phyloP scores from a whole-genome alignment of 176 grass and related monocot species.

The Puccinellia tenuiflora region DNA sequence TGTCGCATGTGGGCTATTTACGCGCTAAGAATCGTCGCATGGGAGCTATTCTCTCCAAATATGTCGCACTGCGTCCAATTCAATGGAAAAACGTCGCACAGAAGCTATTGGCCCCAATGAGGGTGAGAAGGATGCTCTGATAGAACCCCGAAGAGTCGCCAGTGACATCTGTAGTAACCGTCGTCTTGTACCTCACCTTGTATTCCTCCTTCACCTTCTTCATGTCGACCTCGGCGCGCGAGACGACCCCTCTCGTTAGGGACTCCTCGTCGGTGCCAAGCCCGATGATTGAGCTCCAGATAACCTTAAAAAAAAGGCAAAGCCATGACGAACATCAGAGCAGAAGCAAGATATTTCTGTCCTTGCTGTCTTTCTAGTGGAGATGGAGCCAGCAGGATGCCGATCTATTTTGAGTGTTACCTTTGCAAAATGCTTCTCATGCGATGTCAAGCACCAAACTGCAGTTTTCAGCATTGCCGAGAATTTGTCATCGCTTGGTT shows the following conservation, averaged over 20 bases:
- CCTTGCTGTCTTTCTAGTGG: neutral
- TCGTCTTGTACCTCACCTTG: constrained; percentile 47
- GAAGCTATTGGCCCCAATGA: no score
- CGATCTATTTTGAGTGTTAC: no score
- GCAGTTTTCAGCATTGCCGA: constrained; percentile 54
- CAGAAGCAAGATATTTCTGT: neutral
- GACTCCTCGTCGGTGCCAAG: constrained; percentile 70
- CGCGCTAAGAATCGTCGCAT: no score
- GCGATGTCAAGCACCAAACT: constrained; percentile 60
- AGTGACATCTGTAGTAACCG: constrained; percentile 47
- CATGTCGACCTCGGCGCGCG: constrained; percentile 73
- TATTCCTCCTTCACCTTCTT: constrained; percentile 78
- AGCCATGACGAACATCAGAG: neutral
- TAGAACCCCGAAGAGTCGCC: constrained; percentile 71
- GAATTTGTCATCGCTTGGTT: constrained; percentile 24
- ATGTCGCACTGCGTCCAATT: no score
- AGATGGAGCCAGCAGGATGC: neutral
- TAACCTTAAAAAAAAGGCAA: constrained; percentile 39
- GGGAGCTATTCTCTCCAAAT: no score
- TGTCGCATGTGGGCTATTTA: no score
- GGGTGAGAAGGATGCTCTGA: constrained; percentile 55
- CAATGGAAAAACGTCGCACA: no score
- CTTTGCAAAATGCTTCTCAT: constrained; percentile 85
- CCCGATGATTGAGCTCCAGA: constrained; percentile 61
- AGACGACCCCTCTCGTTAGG: constrained; percentile 64